Base-by-base conservation (phyloP, 1,139 yeast species). In the Yamadazyma dushanensis region DNA sequence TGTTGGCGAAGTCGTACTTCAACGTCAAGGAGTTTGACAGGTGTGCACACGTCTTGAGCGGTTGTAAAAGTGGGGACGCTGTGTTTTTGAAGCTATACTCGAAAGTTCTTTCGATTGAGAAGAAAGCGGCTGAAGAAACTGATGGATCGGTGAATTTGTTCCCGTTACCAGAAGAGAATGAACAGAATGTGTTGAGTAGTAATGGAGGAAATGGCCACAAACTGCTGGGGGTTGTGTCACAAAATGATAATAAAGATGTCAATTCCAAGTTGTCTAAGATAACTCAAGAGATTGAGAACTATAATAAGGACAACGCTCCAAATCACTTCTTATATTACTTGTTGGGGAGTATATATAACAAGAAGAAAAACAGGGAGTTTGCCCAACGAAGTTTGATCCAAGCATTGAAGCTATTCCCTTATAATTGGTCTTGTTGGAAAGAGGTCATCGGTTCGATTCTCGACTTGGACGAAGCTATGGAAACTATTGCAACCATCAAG, bases 351-450 rank as follows among this genome's bases (percentile, higher is more conserved):
- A 68, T 85, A 2, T 71, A 81, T 41, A 67, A 78, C 38, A 79
- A 77, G 44, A 83, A 83, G 51, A 80, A 81, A 41, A 79, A 83
- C 44, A 63, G 63, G 18, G 50, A 64, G 3, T 61, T 67, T 29
- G 96, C 97, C 0, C 79, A 82, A 40, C 64, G 70, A 17, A 65
- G 67, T 33, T 69, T 89, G 29, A 64, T 79, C 30, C 67, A 69
- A 34, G 83, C 96, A 1, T 56, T 84, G 13, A 57, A 66, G 14
- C 34, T 73, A 18, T 88, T 83, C 49, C 96, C 97, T 0, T 85
- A 74, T 56, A 92, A 92, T 52, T 92, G 97, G 97, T 78, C 92
- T 37, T 86, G 95, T 40, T 94, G 97, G 97, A 74, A 76, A 43
- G 97, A 92, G 53, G 66, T 92, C 25, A 66, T 83, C 10, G 67